Evolutionary conservation across 805 yeast genomes (phyloP), one percentile per base, ranked within the genome.

Genomic region (Metschnikowia proteae): DNA sequence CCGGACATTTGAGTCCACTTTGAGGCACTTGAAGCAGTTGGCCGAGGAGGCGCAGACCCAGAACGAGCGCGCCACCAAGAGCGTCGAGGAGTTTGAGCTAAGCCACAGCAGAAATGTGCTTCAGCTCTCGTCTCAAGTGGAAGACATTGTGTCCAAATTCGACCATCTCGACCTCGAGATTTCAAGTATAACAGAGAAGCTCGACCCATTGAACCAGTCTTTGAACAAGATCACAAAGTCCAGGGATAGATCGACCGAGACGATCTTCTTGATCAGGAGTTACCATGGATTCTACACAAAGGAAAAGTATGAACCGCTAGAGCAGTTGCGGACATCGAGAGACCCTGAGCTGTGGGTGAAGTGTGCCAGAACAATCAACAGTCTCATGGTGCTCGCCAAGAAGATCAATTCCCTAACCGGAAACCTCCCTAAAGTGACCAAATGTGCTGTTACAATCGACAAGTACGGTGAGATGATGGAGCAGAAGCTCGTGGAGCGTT

Each of bases 1-100:
- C 41, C 79, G 97, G 56, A 88, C 96, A 0, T 91, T 94, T 64
- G 97, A 92, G 62, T 82, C 91, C 1, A 88, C 94, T 2, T 70
- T 90, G 39, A 75, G 82, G 40, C 92, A 88, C 59, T 70, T 92
- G 54, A 79, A 81, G 58, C 74, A 73, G 43, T 67, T 94, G 38
- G 75, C 75, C 40, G 78, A 75, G 1, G 84, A 84, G 38, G 80
- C 90, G 3, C 62, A 67, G 4, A 62, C 65, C 11, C 75, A 75
- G 46, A 83, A 81, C 53, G 67, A 67, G 3, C 66, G 68, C n/a
- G 72, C 83, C 23, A 84, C 79, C 42, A 68, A 67, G 17, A 82
- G 80, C 17, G 88, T 85, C 1, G 75, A 79, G 3, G 71, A 74
- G 23, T 79, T 75, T 52, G 94, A 88, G 63, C 62, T 82, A 43